These are phyloP conservation scores for Selaginella moellendorffii DNA, from an alignment of 75 land plant genomes.

Conservation along the genomic window DNA sequence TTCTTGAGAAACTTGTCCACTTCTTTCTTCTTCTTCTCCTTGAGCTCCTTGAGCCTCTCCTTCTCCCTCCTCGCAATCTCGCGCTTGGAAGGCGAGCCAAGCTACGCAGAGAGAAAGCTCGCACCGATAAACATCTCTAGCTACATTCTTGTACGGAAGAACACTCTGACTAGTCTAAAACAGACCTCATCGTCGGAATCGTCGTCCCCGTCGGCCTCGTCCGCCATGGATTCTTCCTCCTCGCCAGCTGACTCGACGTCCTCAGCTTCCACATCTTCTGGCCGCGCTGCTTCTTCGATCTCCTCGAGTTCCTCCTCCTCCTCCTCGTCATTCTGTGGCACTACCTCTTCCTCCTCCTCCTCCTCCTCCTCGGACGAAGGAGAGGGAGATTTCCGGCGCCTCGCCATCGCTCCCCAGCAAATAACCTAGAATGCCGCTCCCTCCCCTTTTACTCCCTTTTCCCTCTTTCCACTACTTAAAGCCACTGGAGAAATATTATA, in stretches of 20 bases:
- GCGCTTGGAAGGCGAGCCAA: background rate
- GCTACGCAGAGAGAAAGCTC: too few species aligned
- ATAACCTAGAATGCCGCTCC: too few species aligned
- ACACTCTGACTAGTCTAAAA: too few species aligned
- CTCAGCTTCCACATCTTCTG: slow-evolving; percentile 8
- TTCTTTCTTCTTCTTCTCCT: slow-evolving; percentile 4
- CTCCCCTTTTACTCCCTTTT: too few species aligned
- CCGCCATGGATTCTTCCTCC: background rate
- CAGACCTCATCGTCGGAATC: background rate
- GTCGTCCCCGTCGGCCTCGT: background rate
- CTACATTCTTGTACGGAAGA: too few species aligned
- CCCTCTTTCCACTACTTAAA: background rate
- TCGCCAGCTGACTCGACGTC: background rate
- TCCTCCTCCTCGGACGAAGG: background rate
- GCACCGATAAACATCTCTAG: slow-evolving; percentile 2
- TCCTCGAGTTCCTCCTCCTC: slow-evolving; percentile 1
- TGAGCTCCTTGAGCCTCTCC: slow-evolving; percentile 2
- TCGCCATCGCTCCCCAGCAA: background rate
- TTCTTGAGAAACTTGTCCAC: background rate
- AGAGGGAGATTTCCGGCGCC: slow-evolving; percentile 6
- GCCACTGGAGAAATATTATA: too few species aligned
- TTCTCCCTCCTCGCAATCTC: slow-evolving; percentile 5
- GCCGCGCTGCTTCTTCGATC: background rate
- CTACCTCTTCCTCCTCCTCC: background rate
- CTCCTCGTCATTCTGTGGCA: background rate